Evolutionary conservation across 2,329 filamentous ascomycete species (phyloP), one percentile per base, ranked within the genome.

Genomic region (Trichoderma sp.): DNA sequence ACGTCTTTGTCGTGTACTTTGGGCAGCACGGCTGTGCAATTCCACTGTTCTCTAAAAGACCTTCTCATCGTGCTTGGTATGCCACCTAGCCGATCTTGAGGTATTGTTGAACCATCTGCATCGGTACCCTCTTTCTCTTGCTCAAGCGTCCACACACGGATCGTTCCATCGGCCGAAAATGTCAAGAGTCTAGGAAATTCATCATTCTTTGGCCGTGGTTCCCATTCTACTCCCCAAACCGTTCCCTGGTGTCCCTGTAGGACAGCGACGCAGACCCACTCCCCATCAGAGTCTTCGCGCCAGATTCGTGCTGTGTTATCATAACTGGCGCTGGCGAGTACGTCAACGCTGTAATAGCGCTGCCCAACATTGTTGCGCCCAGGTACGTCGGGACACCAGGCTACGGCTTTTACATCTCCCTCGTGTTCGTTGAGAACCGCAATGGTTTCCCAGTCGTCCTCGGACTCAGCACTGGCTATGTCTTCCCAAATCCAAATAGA

Each of bases 401-500:
- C 89, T 2, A 99, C 93, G 74, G 91, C 93, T 81, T 99, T 99
- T 75, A 99, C 95, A 82, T 99, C 96, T 26, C 93, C 95, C 61
- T 95, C 92, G 80, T 99, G 96, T 82, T 98, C 96, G 82, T 93
- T 94, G 78, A 98, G 86, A 68, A 98, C 95, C 0, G 95, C 96
- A 18, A 98, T 91, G 2, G 96, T 98, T 86, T 99, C 96, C 85
- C 95, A 98, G 80, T 98, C 96, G 80, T 97, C 95, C 70, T 97
- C 95, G 18, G 91, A 92, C 75, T 93, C 91, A 70, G 84, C 83
- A 9, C 83, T 83, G 51, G 89, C 88, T 69, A 98, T 88, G 80
- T 98, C 96, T 82, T 99, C 96, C 96, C 96, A 99, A 77, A 99
- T 93, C 96, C 96, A 99, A 21, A 98, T 93, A 18, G 90, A 92